phyloP scores from a whole-genome alignment of 2,329 filamentous ascomycete genomes.

The Amauroascus niger region DNA sequence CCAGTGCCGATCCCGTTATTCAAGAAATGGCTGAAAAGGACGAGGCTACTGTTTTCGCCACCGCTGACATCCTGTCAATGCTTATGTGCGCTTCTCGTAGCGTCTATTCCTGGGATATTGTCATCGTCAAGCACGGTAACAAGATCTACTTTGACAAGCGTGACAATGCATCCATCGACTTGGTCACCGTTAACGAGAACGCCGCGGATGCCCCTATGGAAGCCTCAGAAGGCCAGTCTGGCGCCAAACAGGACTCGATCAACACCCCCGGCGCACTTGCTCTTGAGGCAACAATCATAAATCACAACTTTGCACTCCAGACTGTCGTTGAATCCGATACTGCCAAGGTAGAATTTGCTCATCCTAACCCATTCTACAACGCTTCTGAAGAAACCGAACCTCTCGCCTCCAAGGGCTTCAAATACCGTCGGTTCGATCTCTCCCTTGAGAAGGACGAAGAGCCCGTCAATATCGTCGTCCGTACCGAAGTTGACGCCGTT shows the following conservation, averaged over 20 bases:
- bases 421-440: conserved; percentile 93
- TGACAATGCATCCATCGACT: conserved; percentile 84
- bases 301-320: conserved; percentile 98
- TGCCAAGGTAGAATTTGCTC: conserved; percentile 69
- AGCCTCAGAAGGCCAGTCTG: conserved; percentile 54
- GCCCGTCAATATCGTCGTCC: conserved; percentile 82
- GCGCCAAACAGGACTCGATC: conserved; percentile 71
- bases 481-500: conserved; percentile 89
- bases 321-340: conserved; percentile 74
- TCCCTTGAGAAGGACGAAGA: conserved; percentile 85
- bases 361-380: conserved; percentile 98
- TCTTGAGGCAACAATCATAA: conserved; percentile 98
- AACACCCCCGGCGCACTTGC: conserved; percentile 91
- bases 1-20: conserved; percentile 89
- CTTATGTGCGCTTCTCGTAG: conserved; percentile 97
- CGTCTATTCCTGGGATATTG: conserved; percentile 96
- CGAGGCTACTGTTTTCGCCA: conserved; percentile 93
- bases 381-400: conserved; percentile 84
- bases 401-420: conserved; percentile 92
- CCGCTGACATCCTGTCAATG: conserved; percentile 95
- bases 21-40: conserved; percentile 94
- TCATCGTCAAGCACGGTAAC: conserved; percentile 84
- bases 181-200: conserved; percentile 99
- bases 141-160: conserved; percentile 99
- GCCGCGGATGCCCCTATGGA: conserved; percentile 90